Conservation (phyloP, 768 basidiomycete species). For the Scleroderma bovista region DNA sequence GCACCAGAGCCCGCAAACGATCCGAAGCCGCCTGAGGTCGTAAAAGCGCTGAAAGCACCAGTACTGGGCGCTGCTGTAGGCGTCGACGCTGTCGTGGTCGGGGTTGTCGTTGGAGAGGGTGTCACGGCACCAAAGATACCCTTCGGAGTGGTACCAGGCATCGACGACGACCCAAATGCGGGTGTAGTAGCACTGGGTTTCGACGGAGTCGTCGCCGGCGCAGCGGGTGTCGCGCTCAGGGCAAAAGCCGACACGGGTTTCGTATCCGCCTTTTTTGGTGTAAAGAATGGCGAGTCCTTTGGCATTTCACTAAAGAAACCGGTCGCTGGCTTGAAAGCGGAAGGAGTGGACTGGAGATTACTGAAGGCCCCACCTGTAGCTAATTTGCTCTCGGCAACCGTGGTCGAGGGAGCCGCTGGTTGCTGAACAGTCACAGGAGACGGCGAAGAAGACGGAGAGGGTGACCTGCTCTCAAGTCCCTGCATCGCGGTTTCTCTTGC, state of each 20-base stretch:
- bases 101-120: conserved; percentile 6
- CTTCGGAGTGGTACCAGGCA: conserved; percentile 19
- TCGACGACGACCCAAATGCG: conserved; percentile 37
- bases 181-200: conserved; percentile 20
- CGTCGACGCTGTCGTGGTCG: conserved; percentile 8
- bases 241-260: conserved; percentile 37
- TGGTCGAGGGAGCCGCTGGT: conserved; percentile 4
- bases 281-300: conserved; percentile 51
- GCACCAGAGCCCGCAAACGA: conserved; percentile 43
- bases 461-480: conserved; percentile 24
- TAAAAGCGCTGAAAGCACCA: conserved; percentile 25
- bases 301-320: conserved; percentile 32
- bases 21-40: conserved; percentile 39
- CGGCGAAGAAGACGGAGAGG: no score
- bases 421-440: conserved; percentile 8
- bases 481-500: conserved; percentile 10
- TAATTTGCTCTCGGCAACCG: conserved; percentile 17
- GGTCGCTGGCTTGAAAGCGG: conserved; percentile 30
- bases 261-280: conserved; percentile 27
- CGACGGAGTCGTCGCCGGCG: conserved; percentile 18
- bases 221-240: conserved; percentile 1
- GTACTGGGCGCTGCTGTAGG: conserved; percentile 9
- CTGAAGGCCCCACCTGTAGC: conserved; percentile 36
- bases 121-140: conserved; percentile 14
- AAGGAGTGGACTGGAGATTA: conserved; percentile 28